Percentiles rank a stretch among this genome's conserved stretches.
Conservation (phyloP, 805 yeast genomes). For the Metschnikowia lunata region DNA sequence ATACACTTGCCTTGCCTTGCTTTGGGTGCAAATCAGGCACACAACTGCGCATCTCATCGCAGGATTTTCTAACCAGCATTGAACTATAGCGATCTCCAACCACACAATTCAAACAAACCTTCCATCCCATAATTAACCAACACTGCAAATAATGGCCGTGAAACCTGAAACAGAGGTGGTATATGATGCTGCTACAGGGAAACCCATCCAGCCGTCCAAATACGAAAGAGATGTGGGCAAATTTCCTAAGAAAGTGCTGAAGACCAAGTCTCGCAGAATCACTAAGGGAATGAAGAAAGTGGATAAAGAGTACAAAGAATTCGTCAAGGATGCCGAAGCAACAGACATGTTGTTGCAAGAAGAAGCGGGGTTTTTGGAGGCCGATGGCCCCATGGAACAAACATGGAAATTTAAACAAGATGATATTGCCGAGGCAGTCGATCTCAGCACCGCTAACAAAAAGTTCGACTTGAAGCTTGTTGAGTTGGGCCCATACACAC, state of each 20-base stretch:
- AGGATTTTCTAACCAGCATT: conserved; percentile 1
- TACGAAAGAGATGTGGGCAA: conserved; percentile 15
- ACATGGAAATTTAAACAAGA: conserved; percentile 81
- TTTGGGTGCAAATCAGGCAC: conserved; percentile 17
- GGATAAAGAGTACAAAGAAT: conserved; percentile 71
- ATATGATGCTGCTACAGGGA: background rate
- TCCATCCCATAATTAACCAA: background rate
- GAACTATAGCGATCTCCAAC: no score
- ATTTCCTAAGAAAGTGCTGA: conserved; percentile 13
- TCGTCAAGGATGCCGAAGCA: conserved; percentile 77
- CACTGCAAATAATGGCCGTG: conserved; percentile 3
- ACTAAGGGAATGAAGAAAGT: conserved; percentile 50
- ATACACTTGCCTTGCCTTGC: no score
- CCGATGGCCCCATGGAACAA: conserved; percentile 87
- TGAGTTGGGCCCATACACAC: conserved; percentile 80
- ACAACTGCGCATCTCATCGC: conserved; percentile 12
- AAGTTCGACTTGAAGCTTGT: conserved; percentile 66
- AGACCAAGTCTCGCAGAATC: conserved; percentile 13
- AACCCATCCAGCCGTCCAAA: conserved; percentile 8
- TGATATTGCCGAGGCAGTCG: conserved; percentile 74
- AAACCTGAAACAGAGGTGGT: conserved; percentile 1
- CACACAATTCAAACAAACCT: no score
- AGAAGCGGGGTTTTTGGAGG: conserved; percentile 80
- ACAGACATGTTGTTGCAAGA: conserved; percentile 85
- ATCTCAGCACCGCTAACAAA: conserved; percentile 68